A percentile compares a stretch with the other conserved stretches of the same genome.
Conservation (phyloP, 148 eudicot species). For the Vaccinium macrocarpon region DNA sequence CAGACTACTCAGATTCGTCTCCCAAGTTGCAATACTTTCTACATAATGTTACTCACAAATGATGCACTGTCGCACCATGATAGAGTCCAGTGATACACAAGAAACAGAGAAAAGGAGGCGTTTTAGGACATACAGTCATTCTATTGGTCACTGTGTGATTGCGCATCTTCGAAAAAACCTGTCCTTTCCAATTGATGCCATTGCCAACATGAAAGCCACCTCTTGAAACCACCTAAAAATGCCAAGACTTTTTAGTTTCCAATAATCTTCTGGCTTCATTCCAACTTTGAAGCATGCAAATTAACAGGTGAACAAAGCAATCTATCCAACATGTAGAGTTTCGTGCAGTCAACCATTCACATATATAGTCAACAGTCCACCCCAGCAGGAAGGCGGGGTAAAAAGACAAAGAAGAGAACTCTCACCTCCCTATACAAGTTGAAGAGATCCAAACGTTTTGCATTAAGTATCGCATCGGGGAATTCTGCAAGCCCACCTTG, state of each 20-base stretch:
- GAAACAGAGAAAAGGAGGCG: background rate
- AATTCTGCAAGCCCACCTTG: conserved; percentile 95
- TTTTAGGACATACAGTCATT: conserved; percentile 72
- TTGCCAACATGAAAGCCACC: conserved; percentile 99
- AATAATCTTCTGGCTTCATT: background rate
- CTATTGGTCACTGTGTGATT: conserved; percentile 89
- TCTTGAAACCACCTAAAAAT: conserved; percentile 84
- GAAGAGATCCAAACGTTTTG: conserved; percentile 87
- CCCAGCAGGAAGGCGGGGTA: background rate
- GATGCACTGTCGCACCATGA: background rate
- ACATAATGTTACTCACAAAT: background rate
- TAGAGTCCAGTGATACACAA: background rate
- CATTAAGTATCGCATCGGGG: conserved; percentile 95
- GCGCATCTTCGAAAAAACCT: conserved; percentile 95
- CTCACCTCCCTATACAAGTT: conserved; percentile 95
- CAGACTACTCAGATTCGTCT: conserved; percentile 5
- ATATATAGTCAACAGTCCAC: background rate
- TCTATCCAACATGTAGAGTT: background rate
- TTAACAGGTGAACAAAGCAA: background rate
- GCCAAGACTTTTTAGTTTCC: conserved; percentile 1
- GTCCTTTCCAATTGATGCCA: conserved; percentile 99
- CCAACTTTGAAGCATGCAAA: background rate
- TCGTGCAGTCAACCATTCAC: background rate
- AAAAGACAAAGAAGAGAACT: background rate
- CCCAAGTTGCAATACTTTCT: background rate